phyloP scores from a whole-genome alignment of 2,329 filamentous ascomycete species.

The Penicillium sp. region DNA sequence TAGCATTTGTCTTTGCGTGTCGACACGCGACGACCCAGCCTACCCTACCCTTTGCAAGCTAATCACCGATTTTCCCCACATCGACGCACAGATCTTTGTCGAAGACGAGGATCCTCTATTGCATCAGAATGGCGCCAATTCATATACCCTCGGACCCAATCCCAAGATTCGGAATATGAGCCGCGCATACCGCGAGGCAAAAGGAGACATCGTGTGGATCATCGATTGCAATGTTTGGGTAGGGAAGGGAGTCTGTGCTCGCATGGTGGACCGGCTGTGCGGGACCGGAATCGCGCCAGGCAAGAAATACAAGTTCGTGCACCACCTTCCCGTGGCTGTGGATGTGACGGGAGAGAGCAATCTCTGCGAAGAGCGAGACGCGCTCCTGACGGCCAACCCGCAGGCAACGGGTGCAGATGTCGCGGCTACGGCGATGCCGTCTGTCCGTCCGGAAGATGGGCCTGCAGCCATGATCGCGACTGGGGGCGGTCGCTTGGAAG shows the following conservation, averaged over 20 bases:
- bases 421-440: conserved; percentile 7
- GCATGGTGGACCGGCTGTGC: conserved; percentile 85
- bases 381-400: conserved; percentile 24
- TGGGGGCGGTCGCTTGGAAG: conserved; percentile 82
- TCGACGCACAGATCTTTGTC: conserved; percentile 71
- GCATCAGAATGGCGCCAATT: conserved; percentile 52
- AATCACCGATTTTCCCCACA: conserved; percentile 67
- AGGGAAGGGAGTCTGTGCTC: conserved; percentile 70
- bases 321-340: conserved; percentile 87
- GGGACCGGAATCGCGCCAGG: conserved; percentile 57
- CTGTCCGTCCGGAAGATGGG: conserved; percentile 21
- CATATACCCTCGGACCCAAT: conserved; percentile 76
- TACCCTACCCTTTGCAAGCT: conserved; percentile 71
- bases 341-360: conserved; percentile 55
- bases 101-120: conserved; percentile 78
- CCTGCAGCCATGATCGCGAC: conserved; percentile 31
- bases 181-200: conserved; percentile 83
- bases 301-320: conserved; percentile 79
- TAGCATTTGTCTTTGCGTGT: conserved; percentile 79
- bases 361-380: conserved; percentile 27
- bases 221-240: conserved; percentile 98
- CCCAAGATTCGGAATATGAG: conserved; percentile 99
- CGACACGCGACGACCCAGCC: conserved; percentile 71
- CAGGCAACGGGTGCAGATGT: conserved; percentile 11
- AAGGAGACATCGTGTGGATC: conserved; percentile 87